Percentiles rank a stretch among this genome's conserved stretches.
Evolutionary conservation across 2,329 filamentous ascomycete genomes (phyloP).

Genomic region (Passalora sequoiae): DNA sequence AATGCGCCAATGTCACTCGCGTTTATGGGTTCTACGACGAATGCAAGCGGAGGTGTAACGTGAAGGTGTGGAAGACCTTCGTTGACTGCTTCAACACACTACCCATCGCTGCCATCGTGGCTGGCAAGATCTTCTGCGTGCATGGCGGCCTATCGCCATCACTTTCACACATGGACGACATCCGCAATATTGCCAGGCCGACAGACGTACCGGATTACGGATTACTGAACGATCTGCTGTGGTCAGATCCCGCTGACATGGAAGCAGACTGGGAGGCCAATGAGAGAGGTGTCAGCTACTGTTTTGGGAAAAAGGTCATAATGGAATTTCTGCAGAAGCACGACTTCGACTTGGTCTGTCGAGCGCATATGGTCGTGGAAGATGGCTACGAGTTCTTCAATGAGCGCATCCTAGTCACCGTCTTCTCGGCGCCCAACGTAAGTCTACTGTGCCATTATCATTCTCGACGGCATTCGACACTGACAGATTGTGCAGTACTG

Average conservation of each 20-base stretch:
- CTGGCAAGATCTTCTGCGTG: constrained; percentile 95
- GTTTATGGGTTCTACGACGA: constrained; percentile 98
- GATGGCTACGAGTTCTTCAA: constrained; percentile 99
- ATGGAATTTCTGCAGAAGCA: constrained; percentile 91
- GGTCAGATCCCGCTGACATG: constrained; percentile 98
- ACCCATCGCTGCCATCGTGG: constrained; percentile 93
- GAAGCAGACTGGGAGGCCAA: constrained; percentile 94
- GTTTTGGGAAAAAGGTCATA: constrained; percentile 97
- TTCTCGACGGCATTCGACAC: neutral
- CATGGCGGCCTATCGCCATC: constrained; percentile 91
- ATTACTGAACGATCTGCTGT: constrained; percentile 86
- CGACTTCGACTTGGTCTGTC: constrained; percentile 94
- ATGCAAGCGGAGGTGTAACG: constrained; percentile 91
- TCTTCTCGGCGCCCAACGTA: constrained; percentile 96
- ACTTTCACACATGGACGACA: constrained; percentile 95
- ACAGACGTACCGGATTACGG: constrained; percentile 98
- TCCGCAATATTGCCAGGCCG: constrained; percentile 87
- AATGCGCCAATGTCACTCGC: constrained; percentile 91
- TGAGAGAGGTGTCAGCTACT: constrained; percentile 94
- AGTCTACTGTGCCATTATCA: constrained; percentile 1
- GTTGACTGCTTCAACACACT: constrained; percentile 94
- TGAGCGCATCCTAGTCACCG: constrained; percentile 87
- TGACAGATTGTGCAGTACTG: constrained; percentile 53
- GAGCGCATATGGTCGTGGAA: constrained; percentile 98
- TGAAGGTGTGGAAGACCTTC: constrained; percentile 98